Evolutionary conservation across 805 yeast genomes (phyloP), one percentile per base, ranked within the genome.

Genomic region (Jamesozyma gamospora): DNA sequence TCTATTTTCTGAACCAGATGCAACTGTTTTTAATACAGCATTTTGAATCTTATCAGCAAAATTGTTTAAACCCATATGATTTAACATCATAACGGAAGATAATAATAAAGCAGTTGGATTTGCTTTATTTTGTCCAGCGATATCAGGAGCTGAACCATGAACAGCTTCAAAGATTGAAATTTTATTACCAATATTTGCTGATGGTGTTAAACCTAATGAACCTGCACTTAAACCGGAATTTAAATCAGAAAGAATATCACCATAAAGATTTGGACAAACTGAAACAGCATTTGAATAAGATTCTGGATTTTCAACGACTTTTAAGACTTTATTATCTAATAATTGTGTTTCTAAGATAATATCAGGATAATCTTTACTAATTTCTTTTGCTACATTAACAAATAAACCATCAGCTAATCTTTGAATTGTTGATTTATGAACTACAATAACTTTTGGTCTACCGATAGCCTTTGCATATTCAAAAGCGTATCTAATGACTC

Each of bases 131-230:
- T 92, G 86, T 62, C 98, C 98, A 47, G 97, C 97, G 60, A 92
- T 92, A 66, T 92, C 98, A 55, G 98, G 98, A 48, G 98, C 98
- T 43, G 97, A 88, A 66, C 98, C 98, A 67, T 92, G 98, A 60
- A 92, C 98, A 50, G 98, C 98, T 77, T 92, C 98, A 66, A 92
- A 92, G 64, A 92, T 90, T 41, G 96, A 86, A 48, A 90, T 95
- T 65, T 84, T 81, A 74, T 86, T 85, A 73, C 98, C 98, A 88
- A 92, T 92, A 79, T 92, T 92, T 66, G 96, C 98, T 45, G 96
- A 86, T 52, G 98, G 98, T 46, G 98, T 92, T 65, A 92, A 78
- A 70, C 98, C 98, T 60, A 90, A 77, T 63, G 98, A 97, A 65
- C 98, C 98, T 52, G 94, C 94, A 39, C 63, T 56, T 60, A 92